phyloP scores from a whole-genome alignment of 1,139 yeast species.

The Yamadazyma taylorii region DNA sequence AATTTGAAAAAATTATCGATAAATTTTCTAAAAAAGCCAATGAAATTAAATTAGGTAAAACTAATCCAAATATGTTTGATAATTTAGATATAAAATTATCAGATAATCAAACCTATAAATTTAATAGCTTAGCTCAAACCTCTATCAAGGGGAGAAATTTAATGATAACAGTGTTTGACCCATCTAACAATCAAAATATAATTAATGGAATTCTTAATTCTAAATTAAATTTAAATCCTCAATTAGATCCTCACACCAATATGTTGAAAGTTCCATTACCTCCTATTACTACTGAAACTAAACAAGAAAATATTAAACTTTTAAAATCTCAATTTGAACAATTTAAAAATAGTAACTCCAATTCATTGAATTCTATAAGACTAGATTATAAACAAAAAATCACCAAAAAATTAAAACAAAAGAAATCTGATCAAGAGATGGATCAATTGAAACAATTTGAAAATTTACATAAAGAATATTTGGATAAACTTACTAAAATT shows the following conservation, averaged over 20 bases:
- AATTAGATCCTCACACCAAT: slow-evolving; percentile 72
- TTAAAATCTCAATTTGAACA: slow-evolving; percentile 66
- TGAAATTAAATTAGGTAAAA: slow-evolving; percentile 66
- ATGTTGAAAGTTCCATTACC: slow-evolving; percentile 75
- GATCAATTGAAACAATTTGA: slow-evolving; percentile 62
- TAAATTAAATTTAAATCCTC: slow-evolving; percentile 76
- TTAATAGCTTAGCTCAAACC: slow-evolving; percentile 72
- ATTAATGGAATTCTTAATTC: slow-evolving; percentile 69
- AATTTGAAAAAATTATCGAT: slow-evolving; percentile 51
- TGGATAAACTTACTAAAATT: slow-evolving; percentile 55
- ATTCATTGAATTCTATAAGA: slow-evolving; percentile 59
- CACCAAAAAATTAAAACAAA: slow-evolving; percentile 42
- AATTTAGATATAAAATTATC: slow-evolving; percentile 53
- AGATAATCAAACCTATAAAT: slow-evolving; percentile 44
- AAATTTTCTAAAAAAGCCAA: slow-evolving; percentile 55
- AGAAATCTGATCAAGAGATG: slow-evolving; percentile 56
- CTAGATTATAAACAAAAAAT: slow-evolving; percentile 58
- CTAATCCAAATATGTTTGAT: slow-evolving; percentile 69
- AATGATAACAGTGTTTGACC: slow-evolving; percentile 80
- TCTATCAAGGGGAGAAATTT: slow-evolving; percentile 70
- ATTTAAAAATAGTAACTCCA: slow-evolving; percentile 52
- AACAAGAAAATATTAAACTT: slow-evolving; percentile 55
- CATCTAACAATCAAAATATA: slow-evolving; percentile 65
- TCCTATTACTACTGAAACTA: slow-evolving; percentile 69
- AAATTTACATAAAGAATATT: slow-evolving; percentile 61